Conservation (phyloP, 83 land plant species). For the Picea mariana region DNA sequence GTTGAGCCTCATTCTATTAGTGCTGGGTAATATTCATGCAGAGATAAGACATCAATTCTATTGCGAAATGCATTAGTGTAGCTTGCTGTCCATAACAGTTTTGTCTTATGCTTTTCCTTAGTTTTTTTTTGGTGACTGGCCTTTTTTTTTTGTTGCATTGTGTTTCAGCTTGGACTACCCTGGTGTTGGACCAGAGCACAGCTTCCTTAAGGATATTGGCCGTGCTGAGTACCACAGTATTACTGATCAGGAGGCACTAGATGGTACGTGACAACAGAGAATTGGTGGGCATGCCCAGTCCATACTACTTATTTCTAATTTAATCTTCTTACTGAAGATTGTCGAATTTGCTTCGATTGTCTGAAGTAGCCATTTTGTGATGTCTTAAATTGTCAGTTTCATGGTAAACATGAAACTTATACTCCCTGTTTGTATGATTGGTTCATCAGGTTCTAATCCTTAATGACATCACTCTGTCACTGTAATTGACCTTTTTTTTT, state of each 20-base stretch:
- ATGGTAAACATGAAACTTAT: conserved; percentile 7
- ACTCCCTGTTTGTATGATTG: neutral
- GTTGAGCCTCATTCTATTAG: conserved; percentile 85
- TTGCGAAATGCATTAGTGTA: conserved; percentile 1
- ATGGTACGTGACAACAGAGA: conserved; percentile 39
- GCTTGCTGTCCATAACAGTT: neutral
- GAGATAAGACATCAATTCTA: neutral
- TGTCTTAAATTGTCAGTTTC: neutral
- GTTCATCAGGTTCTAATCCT: neutral
- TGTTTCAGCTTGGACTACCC: conserved; percentile 84
- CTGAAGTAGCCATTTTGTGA: neutral
- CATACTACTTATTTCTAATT: neutral
- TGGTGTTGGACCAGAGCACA: conserved; percentile 92
- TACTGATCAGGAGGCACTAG: conserved; percentile 82
- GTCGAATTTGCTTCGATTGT: neutral
- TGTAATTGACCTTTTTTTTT: neutral
- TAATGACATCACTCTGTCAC: neutral
- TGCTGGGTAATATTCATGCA: conserved; percentile 65
- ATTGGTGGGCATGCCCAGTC: neutral
- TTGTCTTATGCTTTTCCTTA: neutral
- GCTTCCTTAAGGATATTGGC: conserved; percentile 85
- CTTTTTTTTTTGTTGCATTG: neutral
- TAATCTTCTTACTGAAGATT: neutral
- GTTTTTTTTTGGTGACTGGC: neutral
- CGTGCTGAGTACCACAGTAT: conserved; percentile 81